These are phyloP conservation scores for Hypoxylon sp. DNA, from an alignment of 2,329 filamentous ascomycete species.

Conservation along the genomic window DNA sequence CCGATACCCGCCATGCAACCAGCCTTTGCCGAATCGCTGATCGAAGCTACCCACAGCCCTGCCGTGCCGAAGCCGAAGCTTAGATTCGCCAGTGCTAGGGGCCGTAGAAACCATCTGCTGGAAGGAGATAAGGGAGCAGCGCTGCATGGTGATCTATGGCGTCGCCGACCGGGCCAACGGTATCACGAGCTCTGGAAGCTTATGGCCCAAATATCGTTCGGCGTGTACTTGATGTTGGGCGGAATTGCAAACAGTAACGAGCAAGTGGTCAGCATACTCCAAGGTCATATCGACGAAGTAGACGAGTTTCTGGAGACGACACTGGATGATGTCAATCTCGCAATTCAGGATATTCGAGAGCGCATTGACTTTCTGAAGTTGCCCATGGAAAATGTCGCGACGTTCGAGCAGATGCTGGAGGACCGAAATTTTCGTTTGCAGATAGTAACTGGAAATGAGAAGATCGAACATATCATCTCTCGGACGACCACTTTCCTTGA, in stretches of 20 bases:
- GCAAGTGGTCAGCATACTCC: slow-evolving; percentile 89
- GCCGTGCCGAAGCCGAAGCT: slow-evolving; percentile 66
- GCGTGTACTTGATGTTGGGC: slow-evolving; percentile 88
- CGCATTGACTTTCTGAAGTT: slow-evolving; percentile 85
- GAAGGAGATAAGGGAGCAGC: slow-evolving; percentile 77
- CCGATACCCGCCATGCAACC: slow-evolving; percentile 83
- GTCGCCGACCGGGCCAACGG: slow-evolving; percentile 79
- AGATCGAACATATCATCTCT: slow-evolving; percentile 90
- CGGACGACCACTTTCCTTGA: slow-evolving; percentile 82
- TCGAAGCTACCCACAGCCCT: slow-evolving; percentile 73
- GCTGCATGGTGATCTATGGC: slow-evolving; percentile 82
- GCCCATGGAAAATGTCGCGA: slow-evolving; percentile 83
- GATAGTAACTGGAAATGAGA: slow-evolving; percentile 88
- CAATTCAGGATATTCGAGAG: slow-evolving; percentile 82
- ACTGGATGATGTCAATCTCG: slow-evolving; percentile 85
- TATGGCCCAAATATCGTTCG: slow-evolving; percentile 92
- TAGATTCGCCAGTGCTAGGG: slow-evolving; percentile 69
- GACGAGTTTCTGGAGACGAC: slow-evolving; percentile 91
- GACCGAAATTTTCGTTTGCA: slow-evolving; percentile 85
- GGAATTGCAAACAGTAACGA: slow-evolving; percentile 89
- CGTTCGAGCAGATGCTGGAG: slow-evolving; percentile 90
- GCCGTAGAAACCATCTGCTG: slow-evolving; percentile 76
- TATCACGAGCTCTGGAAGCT: slow-evolving; percentile 93
- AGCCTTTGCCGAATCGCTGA: slow-evolving; percentile 85
- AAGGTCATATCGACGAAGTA: slow-evolving; percentile 93